Evolutionary conservation across 2,329 filamentous ascomycete species (phyloP).

Genomic region (Fusarium sulawesiense): DNA sequence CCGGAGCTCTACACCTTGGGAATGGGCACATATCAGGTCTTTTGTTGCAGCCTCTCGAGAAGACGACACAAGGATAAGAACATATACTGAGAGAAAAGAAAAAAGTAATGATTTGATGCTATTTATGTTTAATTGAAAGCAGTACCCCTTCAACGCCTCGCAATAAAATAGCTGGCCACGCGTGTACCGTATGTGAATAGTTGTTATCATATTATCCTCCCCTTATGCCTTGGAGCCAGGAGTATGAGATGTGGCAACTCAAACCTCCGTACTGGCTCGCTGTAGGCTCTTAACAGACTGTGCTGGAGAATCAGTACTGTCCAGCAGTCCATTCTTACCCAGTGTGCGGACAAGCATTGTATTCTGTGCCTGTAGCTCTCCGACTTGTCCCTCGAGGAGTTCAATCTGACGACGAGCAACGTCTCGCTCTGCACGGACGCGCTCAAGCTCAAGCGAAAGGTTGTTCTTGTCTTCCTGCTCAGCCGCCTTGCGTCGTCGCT

Average conservation of each 20-base stretch:
- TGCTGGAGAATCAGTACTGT: conserved; percentile 54
- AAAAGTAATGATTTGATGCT: conserved; percentile 22
- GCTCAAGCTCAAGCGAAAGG: conserved; percentile 64
- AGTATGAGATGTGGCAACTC: background rate
- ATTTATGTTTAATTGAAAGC: conserved; percentile 13
- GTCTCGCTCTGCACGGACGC: conserved; percentile 62
- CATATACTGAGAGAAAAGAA: background rate
- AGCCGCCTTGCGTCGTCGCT: conserved; percentile 60
- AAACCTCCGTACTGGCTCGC: conserved; percentile 17
- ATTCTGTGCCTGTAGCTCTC: conserved; percentile 69
- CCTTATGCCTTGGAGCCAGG: background rate
- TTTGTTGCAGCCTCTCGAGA: conserved; percentile 36
- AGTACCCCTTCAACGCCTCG: conserved; percentile 38
- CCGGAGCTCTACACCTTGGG: conserved; percentile 4
- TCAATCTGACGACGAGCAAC: conserved; percentile 64
- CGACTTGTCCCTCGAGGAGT: conserved; percentile 65
- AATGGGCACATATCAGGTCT: conserved; percentile 47
- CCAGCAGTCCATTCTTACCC: conserved; percentile 59
- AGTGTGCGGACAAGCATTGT: conserved; percentile 67
- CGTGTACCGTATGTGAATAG: conserved; percentile 15
- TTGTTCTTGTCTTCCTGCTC: conserved; percentile 66
- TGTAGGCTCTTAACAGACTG: conserved; percentile 39
- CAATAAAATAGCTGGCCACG: conserved; percentile 23
- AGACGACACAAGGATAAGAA: conserved; percentile 2
- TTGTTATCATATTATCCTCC: background rate